Base-by-base conservation (phyloP, 2,329 filamentous ascomycete genomes). In the Clonostachys solani region DNA sequence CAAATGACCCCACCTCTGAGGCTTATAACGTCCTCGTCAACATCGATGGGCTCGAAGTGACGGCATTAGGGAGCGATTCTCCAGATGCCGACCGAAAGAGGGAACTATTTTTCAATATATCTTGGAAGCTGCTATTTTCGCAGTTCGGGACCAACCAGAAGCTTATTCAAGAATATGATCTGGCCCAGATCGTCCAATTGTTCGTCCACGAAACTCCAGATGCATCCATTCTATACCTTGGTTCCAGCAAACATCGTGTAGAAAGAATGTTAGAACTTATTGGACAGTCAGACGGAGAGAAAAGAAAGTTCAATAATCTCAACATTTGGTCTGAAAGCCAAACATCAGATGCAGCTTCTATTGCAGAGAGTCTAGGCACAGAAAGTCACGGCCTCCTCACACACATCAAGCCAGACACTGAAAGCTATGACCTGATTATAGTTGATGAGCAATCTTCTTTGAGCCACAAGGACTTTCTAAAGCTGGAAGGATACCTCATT, bases 41-140 rank as follows among this genome's bases (percentile, higher is more conserved):
- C 40, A 55, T 59, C 17, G 48, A 45, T 9, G 52, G 54, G 4
- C 50, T 59, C 3, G 52, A 55, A 33, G 52, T 58, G 9, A 56
- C 56, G 3, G 54, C 55, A 15, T 51, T 57, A 6, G 56, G 54
- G 17, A 50, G 51, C 6, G 53, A 55, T 33, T 50, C 52, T 12
- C 45, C 49, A 12, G 52, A 54, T 12, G 50, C 49, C 17, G 47
- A 54, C 18, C 52, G 54, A 50, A 47, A 52, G 40, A 56, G 56
- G 56, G 52, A 57, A 47, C 55, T 55, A 13, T 54, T 46, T 46
- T 56, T 59, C 40, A 52, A 56, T 17, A 50, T 54, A 44, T 33
- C 44, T 43, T 33, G 23, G 47, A 12, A 37, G 52, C 7, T 40
- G 15, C 12, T 38, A n/a, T 38, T 38, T 12, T 38, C 36, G 4